Percentiles rank a stretch among this genome's conserved stretches.
phyloP scores from a whole-genome alignment of 352 stramenopile genomes.

The Pythium dissimile region DNA sequence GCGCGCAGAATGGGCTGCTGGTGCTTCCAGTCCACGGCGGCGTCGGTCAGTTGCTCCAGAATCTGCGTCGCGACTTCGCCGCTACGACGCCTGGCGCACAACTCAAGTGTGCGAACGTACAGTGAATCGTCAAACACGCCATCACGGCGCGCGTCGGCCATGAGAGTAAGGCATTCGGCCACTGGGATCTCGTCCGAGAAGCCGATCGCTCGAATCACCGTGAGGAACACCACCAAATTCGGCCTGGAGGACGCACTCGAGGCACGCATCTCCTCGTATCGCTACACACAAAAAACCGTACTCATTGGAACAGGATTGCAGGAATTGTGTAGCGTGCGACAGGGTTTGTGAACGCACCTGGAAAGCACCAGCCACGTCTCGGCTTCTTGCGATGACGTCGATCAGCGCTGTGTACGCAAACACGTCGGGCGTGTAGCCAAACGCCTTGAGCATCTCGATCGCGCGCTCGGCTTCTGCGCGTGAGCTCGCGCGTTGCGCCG shows the following conservation, averaged over 20 bases:
- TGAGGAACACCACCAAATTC: conserved; percentile 76
- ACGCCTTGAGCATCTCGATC: conserved; percentile 40
- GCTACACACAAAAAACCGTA: conserved; percentile 19
- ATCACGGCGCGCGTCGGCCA: conserved; percentile 40
- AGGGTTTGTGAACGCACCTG: conserved; percentile 20
- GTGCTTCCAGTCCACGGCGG: conserved; percentile 11
- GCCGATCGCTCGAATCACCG: conserved; percentile 54
- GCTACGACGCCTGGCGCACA: conserved; percentile 44
- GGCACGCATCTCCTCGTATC: conserved; percentile 58
- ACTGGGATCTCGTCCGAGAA: conserved; percentile 29
- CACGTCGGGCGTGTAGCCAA: conserved; percentile 63
- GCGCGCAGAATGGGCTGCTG: conserved; percentile 32
- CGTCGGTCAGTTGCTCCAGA: conserved; percentile 15
- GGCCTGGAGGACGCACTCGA: conserved; percentile 37
- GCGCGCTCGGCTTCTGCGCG: conserved; percentile 47
- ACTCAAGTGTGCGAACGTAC: conserved; percentile 55
- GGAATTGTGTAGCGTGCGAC: background rate
- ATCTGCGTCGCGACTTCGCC: conserved; percentile 28
- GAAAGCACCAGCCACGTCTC: conserved; percentile 43
- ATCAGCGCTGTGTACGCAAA: conserved; percentile 79
- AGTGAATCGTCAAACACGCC: conserved; percentile 58
- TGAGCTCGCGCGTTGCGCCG: conserved; percentile 54
- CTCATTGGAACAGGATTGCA: background rate
- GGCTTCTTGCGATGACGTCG: conserved; percentile 52
- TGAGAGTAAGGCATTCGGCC: conserved; percentile 35